Base-by-base conservation (phyloP, 805 yeast species). In the Kodamaea neixiangensis region DNA sequence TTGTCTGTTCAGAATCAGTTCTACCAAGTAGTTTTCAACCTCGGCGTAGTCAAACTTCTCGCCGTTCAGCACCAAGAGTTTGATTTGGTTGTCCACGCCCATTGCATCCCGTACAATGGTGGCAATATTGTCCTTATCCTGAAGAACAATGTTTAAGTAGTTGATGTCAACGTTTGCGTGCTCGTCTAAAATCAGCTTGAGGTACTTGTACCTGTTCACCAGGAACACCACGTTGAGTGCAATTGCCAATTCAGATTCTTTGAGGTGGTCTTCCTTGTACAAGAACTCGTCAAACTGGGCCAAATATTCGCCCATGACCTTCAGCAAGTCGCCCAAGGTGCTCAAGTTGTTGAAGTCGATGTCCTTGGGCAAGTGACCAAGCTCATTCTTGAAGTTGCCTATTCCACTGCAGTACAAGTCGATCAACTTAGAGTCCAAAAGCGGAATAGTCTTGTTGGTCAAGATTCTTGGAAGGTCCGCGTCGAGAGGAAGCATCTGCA, bases 171-270 rank as follows among this genome's bases (percentile, higher is more conserved):
- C 47, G 14, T 50, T 49, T 2, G 57, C 53, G 17, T 52, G 39
- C 7, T 48, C 17, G 20, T 55, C 58, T 21, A 68, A 54, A 31
- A 65, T 57, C 2, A 15, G 25, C 29, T 55, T 57, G 53, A 67
- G 59, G 14, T 52, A 48, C 34, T 59, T 60, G 52, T 64, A 66
- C 18, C 67, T 55, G 35, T 61, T 56, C n/a, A 62, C 52, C 47
- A 45, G 64, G 67, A 46, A 67, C 56, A 20, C 60, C 35, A 48
- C 15, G 41, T 42, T 47, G 3, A 47, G 37, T 10, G 34, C 22
- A 11, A 47, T 17, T 11, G 45, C 40, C 34, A 20, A 14, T 9
- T 47, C 49, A 9, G 45, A 13, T 14, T 40, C 34, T 5, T 17
- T 17, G 19, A 37, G 41, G 29, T 31, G 17, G 11, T 14, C 7